Evolutionary conservation across 2,329 filamentous ascomycete genomes (phyloP).

Genomic region (Pseudomassariella vexata): DNA sequence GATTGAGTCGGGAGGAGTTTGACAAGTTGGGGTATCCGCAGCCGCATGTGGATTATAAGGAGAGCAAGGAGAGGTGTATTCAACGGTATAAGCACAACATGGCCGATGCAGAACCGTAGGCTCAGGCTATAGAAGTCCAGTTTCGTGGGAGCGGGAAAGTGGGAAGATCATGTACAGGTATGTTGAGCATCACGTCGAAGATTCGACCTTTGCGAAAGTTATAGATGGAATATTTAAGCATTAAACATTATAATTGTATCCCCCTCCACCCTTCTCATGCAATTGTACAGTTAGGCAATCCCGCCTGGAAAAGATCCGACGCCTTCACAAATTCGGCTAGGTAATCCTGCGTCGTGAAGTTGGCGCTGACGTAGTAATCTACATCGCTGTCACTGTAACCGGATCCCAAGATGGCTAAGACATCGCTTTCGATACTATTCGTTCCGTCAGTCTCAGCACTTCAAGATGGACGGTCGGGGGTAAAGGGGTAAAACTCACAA

Average conservation of each 20-base stretch:
- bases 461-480: background rate
- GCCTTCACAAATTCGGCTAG: constrained; percentile 31
- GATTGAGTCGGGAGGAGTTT: constrained; percentile 41
- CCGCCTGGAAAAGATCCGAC: constrained; percentile 26
- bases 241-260: too few species aligned
- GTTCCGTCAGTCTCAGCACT: constrained; percentile 1
- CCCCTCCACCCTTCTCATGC: too few species aligned
- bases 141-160: too few species aligned
- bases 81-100: constrained; percentile 49
- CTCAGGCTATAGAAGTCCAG: too few species aligned
- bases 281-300: constrained; percentile 30
- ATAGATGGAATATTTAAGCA: too few species aligned
- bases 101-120: constrained; percentile 18
- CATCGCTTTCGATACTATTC: constrained; percentile 29
- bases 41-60: constrained; percentile 57
- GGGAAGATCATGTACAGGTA: too few species aligned
- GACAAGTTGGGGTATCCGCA: constrained; percentile 54
- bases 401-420: constrained; percentile 30
- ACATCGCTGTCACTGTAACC: constrained; percentile 28
- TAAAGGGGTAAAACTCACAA: constrained; percentile 29
- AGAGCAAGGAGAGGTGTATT: constrained; percentile 51
- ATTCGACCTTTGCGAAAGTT: too few species aligned
- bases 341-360: constrained; percentile 33
- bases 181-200: too few species aligned
- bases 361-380: constrained; percentile 31